Evolutionary conservation across 768 basidiomycete genomes (phyloP).

Genomic region (Lentinula aciculospora): DNA sequence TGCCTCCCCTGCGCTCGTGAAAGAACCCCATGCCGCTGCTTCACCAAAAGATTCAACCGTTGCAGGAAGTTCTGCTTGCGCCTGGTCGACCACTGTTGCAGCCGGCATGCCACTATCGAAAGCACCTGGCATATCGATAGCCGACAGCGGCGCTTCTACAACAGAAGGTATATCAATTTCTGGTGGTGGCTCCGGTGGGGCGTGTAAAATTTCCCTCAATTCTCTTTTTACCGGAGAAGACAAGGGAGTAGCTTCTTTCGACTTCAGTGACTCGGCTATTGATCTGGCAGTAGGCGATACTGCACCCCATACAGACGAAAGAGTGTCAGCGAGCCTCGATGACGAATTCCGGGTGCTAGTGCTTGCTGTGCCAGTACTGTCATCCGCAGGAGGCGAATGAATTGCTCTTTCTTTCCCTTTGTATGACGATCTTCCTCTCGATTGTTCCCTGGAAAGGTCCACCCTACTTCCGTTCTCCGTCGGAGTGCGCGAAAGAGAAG

Average conservation of each 20-base stretch:
- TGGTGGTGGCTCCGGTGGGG: background rate
- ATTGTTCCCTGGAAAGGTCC: constrained; percentile 7
- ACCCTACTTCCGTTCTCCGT: background rate
- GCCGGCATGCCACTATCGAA: background rate
- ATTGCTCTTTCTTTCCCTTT: constrained; percentile 14
- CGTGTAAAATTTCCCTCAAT: background rate
- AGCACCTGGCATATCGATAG: background rate
- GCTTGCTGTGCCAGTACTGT: constrained; percentile 17
- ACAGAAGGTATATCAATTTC: background rate
- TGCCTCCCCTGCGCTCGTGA: constrained; percentile 2
- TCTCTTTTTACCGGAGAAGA: constrained; percentile 7
- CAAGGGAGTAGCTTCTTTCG: constrained; percentile 10
- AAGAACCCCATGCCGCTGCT: background rate
- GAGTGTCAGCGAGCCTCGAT: constrained; percentile 33
- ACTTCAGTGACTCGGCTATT: constrained; percentile 16
- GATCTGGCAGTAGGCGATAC: constrained; percentile 21
- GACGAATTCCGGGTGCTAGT: constrained; percentile 24
- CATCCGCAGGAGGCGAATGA: constrained; percentile 10
- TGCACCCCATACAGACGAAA: constrained; percentile 46
- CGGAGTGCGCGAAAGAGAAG: background rate
- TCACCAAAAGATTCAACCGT: background rate
- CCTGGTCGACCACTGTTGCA: background rate
- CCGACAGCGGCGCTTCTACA: background rate
- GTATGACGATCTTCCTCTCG: constrained; percentile 17
- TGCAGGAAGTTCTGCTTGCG: background rate